Evolutionary conservation across 495 filamentous ascomycete genomes (phyloP), one percentile per base, ranked within the genome.

Genomic region (Xylaria grammica): DNA sequence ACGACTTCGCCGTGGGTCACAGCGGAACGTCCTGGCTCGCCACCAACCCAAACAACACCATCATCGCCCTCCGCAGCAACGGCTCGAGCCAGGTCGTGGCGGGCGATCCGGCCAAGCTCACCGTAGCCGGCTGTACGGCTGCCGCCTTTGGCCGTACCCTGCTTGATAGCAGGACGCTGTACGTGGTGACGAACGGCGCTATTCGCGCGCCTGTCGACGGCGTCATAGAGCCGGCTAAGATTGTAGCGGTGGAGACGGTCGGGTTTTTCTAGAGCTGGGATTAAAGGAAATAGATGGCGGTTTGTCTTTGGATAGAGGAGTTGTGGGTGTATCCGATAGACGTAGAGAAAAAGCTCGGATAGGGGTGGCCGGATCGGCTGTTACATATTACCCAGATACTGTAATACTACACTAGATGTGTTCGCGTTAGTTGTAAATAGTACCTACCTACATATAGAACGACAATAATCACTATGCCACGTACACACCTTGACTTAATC

Each of bases 1-100:
- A 81, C 68, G 79, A 81, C 60, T 79, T 81, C 50, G 67, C 64
- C 17, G 48, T 77, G 26, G 76, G 74, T 60, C 27, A 20, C 4
- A 44, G 32, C 13, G 77, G 71, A 0, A 52, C 54, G 36, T 64
- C 72, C 38, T 81, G 75, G 64, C 65, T 71, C 52, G 73, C 74
- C 0, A 62, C 67, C n/a, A 65, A 68, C 42, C 51, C 44, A 5
- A 63, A 73, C 60, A 60, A 71, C 22, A 65, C 57, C 24, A 54
- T 79, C 17, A 67, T 68, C n/a, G 62, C 69, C 17, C 66, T 80
- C 20, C 36, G 19, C 3, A 32, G 55, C 0, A 61, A 69, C 63
- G 78, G 77, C 2, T 27, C 30, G 2, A 61, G 65, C 22, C 57
- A 44, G 38, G 63, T 75, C 19, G 63, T 78, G 29, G 68, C 61